Evolutionary conservation across 108 stramenopile genomes (phyloP), one percentile per base, ranked within the genome.

Genomic region (Thalassiosira profunda): DNA sequence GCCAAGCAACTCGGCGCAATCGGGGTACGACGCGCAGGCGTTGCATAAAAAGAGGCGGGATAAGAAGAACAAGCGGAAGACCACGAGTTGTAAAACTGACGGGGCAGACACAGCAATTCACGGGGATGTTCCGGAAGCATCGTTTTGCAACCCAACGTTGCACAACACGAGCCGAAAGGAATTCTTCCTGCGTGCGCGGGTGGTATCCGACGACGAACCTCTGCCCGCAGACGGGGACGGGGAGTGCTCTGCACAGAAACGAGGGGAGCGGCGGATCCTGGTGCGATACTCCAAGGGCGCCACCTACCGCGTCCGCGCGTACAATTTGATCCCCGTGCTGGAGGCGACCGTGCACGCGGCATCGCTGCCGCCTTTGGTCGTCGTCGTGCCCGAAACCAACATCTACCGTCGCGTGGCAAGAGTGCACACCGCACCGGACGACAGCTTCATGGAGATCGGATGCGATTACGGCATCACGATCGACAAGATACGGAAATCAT

Each of bases 401-500:
- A 76, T 83, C 11, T 92, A 92, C 58, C 85, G 91, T 14, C 82
- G 91, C 4, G 57, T 69, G 15, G 67, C 84, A 7, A 77, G 65
- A 36, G 72, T 84, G 3, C 88, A 92, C 52, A 86, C 86, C 18
- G 60, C 70, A 3, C 53, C 74, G 12, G 65, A 82, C n/a, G 92
- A 93, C 56, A 38, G 67, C 21, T 94, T 94, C 46, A 53, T 91
- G 69, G 88, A 92, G 54, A 86, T 92, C 40, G 91, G 88, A 8
- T 89, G 88, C 61, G 88, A 87, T 70, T 86, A 76, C 58, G 93
- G 93, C 8, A 84, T 86, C 11, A 77, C 78, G 0, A 81, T 90
- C 25, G 81, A 89, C 45, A 73, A 54, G 17, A 63, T 82, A 10
- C 59, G 67, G 31, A 61, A 23, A 63, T 53, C 72, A 8, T 33